Conservation (phyloP, 2,329 filamentous ascomycete genomes). For the Botrytis tulipae region DNA sequence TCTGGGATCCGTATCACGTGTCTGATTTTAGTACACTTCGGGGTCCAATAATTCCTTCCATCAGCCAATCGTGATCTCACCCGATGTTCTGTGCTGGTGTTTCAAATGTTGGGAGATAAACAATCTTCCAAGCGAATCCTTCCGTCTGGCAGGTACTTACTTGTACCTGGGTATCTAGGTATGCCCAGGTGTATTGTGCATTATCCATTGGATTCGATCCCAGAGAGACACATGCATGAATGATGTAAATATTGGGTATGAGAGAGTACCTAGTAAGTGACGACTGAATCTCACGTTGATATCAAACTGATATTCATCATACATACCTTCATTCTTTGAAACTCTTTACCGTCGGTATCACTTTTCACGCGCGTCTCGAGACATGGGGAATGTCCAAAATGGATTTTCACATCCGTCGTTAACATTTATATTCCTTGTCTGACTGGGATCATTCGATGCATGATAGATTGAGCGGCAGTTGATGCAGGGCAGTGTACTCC, state of each 20-base stretch:
- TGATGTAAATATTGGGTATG: too few species aligned
- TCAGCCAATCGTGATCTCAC: neutral
- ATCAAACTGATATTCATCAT: neutral
- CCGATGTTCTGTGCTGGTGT: conserved; percentile 14
- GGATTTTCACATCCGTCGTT: conserved; percentile 1
- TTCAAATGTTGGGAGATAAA: conserved; percentile 3
- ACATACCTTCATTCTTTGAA: neutral
- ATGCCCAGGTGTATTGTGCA: neutral
- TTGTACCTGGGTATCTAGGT: too few species aligned
- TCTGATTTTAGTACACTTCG: neutral
- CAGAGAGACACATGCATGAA: neutral
- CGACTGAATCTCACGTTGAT: neutral
- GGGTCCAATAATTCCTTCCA: neutral
- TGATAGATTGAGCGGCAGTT: neutral
- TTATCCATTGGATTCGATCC: neutral
- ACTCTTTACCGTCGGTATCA: neutral
- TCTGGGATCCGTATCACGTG: conserved; percentile 1
- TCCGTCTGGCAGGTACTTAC: neutral
- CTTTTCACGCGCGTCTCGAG: neutral
- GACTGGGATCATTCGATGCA: conserved; percentile 15
- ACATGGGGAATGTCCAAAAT: conserved; percentile 2
- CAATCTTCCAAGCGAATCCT: conserved; percentile 8
- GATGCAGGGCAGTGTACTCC: neutral
- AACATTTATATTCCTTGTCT: conserved; percentile 5
- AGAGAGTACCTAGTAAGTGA: neutral